phyloP scores from a whole-genome alignment of 495 filamentous ascomycete species.

The Daldinia bambusicola region DNA sequence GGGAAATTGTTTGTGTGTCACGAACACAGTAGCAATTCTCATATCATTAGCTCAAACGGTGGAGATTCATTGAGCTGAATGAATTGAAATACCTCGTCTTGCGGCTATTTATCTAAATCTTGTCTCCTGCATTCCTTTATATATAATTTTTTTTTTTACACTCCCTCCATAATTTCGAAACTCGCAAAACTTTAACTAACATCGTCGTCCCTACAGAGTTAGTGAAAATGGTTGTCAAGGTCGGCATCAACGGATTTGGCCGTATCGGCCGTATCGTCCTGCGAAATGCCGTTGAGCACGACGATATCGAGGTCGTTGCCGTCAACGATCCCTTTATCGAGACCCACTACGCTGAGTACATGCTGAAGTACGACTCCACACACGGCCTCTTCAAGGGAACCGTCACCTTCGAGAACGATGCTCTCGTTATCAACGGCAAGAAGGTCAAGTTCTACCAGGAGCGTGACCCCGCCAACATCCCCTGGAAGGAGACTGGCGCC shows the following conservation, averaged over 20 bases:
- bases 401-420: constrained; percentile 75
- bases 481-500: constrained; percentile 88
- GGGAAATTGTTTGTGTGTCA: constrained; percentile 10
- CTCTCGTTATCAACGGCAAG: constrained; percentile 94
- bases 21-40: constrained; percentile 7
- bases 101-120: not conserved
- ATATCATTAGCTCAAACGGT: not conserved
- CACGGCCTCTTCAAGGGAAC: constrained; percentile 97
- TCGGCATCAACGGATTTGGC: constrained; percentile 99
- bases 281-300: constrained; percentile 80
- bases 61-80: constrained; percentile 12
- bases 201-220: constrained; percentile 28
- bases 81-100: constrained; percentile 37
- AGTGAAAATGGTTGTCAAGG: constrained; percentile 67
- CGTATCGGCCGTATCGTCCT: constrained; percentile 96
- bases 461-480: constrained; percentile 90
- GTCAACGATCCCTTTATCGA: constrained; percentile 99
- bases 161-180: constrained; percentile 9
- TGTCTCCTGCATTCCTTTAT: not conserved
- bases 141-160: not conserved
- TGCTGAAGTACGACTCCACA: constrained; percentile 98
- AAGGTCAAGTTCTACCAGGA: constrained; percentile 94
- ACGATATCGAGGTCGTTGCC: constrained; percentile 87
- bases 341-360: constrained; percentile 98
- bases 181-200: constrained; percentile 22